Evolutionary conservation across 371 early-diverging fungal genomes (phyloP).

Genomic region (Haplosporangium sp.): DNA sequence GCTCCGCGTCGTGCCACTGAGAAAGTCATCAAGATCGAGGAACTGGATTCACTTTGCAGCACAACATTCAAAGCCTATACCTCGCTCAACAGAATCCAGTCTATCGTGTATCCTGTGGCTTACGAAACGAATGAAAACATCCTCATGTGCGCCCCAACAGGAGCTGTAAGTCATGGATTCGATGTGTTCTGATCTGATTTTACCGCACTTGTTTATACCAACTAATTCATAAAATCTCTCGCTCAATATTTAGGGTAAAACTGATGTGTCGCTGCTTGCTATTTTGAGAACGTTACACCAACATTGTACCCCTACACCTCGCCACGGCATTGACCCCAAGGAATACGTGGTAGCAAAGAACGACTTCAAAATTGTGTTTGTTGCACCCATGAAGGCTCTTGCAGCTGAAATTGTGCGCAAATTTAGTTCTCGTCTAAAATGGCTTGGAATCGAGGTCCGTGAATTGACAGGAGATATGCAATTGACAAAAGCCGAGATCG

Average conservation of each 20-base stretch:
- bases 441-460: slow-evolving; percentile 87
- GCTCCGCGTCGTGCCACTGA: slow-evolving; percentile 71
- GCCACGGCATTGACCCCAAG: slow-evolving; percentile 71
- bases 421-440: slow-evolving; percentile 86
- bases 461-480: slow-evolving; percentile 99
- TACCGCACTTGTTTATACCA: not conserved
- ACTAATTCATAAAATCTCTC: slow-evolving; percentile 24
- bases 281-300: slow-evolving; percentile 86
- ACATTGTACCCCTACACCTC: slow-evolving; percentile 62
- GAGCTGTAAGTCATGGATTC: slow-evolving; percentile 79
- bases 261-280: slow-evolving; percentile 97
- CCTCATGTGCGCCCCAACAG: slow-evolving; percentile 99
- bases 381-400: slow-evolving; percentile 99
- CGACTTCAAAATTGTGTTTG: slow-evolving; percentile 97
- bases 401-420: slow-evolving; percentile 98
- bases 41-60: slow-evolving; percentile 80
- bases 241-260: slow-evolving; percentile 86
- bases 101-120: slow-evolving; percentile 93
- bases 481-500: slow-evolving; percentile 91
- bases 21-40: slow-evolving; percentile 67
- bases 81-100: slow-evolving; percentile 93
- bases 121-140: slow-evolving; percentile 97
- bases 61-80: slow-evolving; percentile 87
- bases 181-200: not conserved
- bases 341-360: slow-evolving; percentile 82